Conservation (phyloP, 108 stramenopile species). For the Skeletonema grethae region DNA sequence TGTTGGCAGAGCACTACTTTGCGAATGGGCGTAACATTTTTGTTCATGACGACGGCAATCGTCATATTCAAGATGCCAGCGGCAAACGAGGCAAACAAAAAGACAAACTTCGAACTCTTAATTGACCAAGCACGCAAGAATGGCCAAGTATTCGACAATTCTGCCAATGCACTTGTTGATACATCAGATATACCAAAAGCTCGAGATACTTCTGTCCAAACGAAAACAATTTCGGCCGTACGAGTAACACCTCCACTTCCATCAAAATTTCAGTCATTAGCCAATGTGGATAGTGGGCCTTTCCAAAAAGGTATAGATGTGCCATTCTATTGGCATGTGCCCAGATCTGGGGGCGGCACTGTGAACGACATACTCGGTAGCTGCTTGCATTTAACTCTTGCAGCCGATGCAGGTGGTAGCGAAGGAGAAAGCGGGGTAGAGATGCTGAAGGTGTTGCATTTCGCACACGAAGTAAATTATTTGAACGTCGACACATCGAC, state of each 20-base stretch:
- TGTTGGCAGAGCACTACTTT: slow-evolving; percentile 3
- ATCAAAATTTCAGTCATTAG: slow-evolving; percentile 26
- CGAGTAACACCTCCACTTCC: slow-evolving; percentile 15
- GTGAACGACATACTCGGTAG: slow-evolving; percentile 51
- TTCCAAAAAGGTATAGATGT: slow-evolving; percentile 42
- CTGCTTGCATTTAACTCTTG: slow-evolving; percentile 48
- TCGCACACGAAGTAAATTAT: slow-evolving; percentile 37
- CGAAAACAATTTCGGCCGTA: not conserved
- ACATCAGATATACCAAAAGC: not conserved
- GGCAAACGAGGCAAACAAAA: slow-evolving; percentile 1
- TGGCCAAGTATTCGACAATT: slow-evolving; percentile 7
- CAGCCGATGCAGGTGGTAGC: slow-evolving; percentile 46
- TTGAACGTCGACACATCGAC: slow-evolving; percentile 65
- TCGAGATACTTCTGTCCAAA: not conserved
- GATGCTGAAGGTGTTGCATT: slow-evolving; percentile 30
- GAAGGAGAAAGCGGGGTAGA: slow-evolving; percentile 20
- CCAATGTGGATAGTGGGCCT: slow-evolving; percentile 30
- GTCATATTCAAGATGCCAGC: slow-evolving; percentile 15
- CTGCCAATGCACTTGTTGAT: slow-evolving; percentile 10
- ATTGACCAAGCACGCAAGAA: not conserved
- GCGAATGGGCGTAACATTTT: not conserved
- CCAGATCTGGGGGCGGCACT: slow-evolving; percentile 56
- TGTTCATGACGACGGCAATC: slow-evolving; percentile 12
- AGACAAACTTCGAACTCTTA: not conserved
- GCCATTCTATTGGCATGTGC: slow-evolving; percentile 61